Evolutionary conservation across 139 green algal genomes (phyloP).

Genomic region (Micractinium conductrix): DNA sequence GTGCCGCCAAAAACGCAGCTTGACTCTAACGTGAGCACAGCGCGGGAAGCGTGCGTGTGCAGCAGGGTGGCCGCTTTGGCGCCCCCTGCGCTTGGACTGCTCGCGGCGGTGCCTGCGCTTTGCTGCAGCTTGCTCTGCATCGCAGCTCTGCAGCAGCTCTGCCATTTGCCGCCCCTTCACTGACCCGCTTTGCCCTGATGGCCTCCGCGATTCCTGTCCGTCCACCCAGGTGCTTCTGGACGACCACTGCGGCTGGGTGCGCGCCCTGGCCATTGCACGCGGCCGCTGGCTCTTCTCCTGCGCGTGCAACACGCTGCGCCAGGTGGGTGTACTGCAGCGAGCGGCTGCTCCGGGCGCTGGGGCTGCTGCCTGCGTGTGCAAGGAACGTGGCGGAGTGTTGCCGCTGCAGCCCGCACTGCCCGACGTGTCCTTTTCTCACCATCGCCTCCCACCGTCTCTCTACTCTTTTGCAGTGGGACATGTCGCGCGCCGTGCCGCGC

Average conservation of each 20-base stretch:
- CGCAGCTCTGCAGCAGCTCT: neutral
- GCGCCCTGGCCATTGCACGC: constrained; percentile 55
- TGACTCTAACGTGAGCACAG: constrained; percentile 29
- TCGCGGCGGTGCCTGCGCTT: neutral
- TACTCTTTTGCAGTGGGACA: constrained; percentile 67
- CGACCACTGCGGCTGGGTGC: constrained; percentile 77
- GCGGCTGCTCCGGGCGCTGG: too few species aligned
- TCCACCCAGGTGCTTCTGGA: constrained; percentile 57
- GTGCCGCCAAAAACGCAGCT: constrained; percentile 49
- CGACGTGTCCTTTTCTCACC: neutral
- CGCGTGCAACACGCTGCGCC: constrained; percentile 71
- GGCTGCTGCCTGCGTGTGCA: neutral
- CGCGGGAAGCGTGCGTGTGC: neutral
- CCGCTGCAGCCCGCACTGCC: too few species aligned
- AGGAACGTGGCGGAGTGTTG: too few species aligned
- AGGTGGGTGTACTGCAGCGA: too few species aligned
- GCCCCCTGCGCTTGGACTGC: neutral
- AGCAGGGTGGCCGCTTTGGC: neutral
- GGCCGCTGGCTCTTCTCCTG: constrained; percentile 71
- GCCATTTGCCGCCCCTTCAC: neutral
- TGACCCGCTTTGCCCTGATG: neutral
- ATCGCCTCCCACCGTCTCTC: neutral
- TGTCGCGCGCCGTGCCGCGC: constrained; percentile 68
- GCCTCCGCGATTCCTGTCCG: neutral
- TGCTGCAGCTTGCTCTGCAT: neutral